Percentiles rank a stretch among this genome's conserved stretches.
phyloP scores from a whole-genome alignment of 2,329 filamentous ascomycete genomes.

The Colletotrichum falcatum region DNA sequence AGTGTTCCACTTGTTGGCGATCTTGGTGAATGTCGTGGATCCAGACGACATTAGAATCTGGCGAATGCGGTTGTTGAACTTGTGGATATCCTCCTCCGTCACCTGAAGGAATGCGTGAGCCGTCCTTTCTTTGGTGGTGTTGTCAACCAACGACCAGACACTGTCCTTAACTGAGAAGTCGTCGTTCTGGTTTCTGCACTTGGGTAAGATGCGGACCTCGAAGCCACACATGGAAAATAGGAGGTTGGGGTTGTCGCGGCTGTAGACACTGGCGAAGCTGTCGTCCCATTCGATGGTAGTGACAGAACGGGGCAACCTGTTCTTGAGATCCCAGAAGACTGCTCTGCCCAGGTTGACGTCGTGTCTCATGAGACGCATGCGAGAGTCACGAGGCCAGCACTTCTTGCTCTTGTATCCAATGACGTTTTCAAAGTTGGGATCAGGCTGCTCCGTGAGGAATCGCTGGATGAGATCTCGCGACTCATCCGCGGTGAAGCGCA shows the following conservation, averaged over 20 bases:
- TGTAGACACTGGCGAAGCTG: constrained; percentile 98
- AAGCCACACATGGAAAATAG: constrained; percentile 99
- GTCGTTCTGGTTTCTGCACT: constrained; percentile 93
- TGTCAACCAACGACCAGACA: constrained; percentile 97
- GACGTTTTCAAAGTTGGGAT: constrained; percentile 99
- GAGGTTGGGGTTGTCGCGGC: constrained; percentile 95
- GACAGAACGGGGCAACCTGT: constrained; percentile 90
- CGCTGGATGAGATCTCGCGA: constrained; percentile 96
- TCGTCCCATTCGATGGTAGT: constrained; percentile 99
- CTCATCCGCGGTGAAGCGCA: constrained; percentile 93
- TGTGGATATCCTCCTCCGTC: constrained; percentile 96
- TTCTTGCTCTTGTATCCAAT: constrained; percentile 99
- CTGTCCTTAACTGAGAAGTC: constrained; percentile 98
- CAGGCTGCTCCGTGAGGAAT: constrained; percentile 97
- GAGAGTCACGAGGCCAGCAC: constrained; percentile 97
- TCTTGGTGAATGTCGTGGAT: constrained; percentile 99
- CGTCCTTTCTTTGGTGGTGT: constrained; percentile 95
- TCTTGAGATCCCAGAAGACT: constrained; percentile 99
- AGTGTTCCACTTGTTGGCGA: constrained; percentile 99
- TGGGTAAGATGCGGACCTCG: constrained; percentile 94
- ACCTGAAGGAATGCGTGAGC: constrained; percentile 98
- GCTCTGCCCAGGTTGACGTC: constrained; percentile 98
- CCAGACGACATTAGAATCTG: constrained; percentile 99
- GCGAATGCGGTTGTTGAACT: constrained; percentile 98
- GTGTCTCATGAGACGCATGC: constrained; percentile 98